These are phyloP conservation scores for Pseudoturritis turrita DNA, from an alignment of 345 rosid species.

Conservation along the genomic window DNA sequence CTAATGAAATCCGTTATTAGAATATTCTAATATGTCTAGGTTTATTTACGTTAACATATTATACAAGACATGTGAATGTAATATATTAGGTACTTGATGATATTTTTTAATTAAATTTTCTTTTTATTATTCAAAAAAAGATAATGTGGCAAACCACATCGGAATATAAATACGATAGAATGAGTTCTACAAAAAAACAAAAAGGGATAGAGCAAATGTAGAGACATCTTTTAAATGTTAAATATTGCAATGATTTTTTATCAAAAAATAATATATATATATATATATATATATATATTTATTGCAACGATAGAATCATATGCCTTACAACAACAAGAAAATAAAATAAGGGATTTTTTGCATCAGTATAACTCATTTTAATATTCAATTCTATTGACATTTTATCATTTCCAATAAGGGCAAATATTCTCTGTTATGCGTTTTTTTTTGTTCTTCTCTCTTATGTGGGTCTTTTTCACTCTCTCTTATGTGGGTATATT, in stretches of 20 bases:
- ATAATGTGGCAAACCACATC: too few relatives aligned
- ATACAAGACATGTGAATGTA: not conserved
- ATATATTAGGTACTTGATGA: constrained; percentile 2
- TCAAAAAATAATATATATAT: too few relatives aligned
- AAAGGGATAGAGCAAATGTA: too few relatives aligned
- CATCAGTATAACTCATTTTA: not conserved
- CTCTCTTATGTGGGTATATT: not conserved
- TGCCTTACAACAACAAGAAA: constrained; percentile 14
- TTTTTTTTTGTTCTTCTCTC: not conserved
- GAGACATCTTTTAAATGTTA: too few relatives aligned
- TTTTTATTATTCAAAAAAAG: too few relatives aligned
- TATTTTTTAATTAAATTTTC: not conserved
- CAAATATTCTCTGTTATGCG: not conserved
- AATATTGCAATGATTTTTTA: too few relatives aligned
- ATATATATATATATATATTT: too few relatives aligned
- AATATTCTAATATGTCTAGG: not conserved
- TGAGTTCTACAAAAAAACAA: too few relatives aligned
- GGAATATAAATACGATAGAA: too few relatives aligned
- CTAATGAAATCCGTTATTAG: not conserved
- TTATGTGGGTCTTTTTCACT: not conserved
- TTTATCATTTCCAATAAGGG: constrained; percentile 1
- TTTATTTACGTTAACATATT: not conserved
- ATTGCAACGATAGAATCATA: constrained; percentile 21
- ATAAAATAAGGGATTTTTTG: not conserved
- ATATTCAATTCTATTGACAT: constrained; percentile 17